These are phyloP conservation scores for Kodamaea anthophila DNA, from an alignment of 1,139 yeast species.

Conservation along the genomic window DNA sequence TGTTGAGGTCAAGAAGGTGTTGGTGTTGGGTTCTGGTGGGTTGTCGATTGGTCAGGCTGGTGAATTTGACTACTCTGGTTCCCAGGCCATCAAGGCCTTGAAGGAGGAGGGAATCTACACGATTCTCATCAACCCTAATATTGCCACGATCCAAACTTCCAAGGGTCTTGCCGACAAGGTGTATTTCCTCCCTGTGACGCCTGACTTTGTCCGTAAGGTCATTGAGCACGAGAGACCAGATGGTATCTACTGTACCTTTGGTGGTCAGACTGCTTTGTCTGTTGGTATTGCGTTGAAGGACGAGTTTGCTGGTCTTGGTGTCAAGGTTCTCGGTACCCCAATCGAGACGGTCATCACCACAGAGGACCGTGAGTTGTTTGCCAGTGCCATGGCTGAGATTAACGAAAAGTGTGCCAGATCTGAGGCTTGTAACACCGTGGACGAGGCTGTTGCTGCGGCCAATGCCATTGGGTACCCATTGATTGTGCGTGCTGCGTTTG, in stretches of 20 bases:
- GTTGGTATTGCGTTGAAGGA: conserved; percentile 96
- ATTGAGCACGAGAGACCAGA: conserved; percentile 94
- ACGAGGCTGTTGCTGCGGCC: conserved; percentile 83
- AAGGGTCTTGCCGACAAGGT: conserved; percentile 97
- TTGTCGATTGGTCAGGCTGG: conserved; percentile 99
- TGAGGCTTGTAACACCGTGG: conserved; percentile 71
- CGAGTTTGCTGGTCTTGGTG: conserved; percentile 88
- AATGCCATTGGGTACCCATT: conserved; percentile 89
- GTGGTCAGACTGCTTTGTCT: conserved; percentile 96
- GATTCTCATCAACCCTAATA: conserved; percentile 91
- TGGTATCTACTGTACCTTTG: conserved; percentile 94
- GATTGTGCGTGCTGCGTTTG: conserved; percentile 95
- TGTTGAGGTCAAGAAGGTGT: conserved; percentile 84
- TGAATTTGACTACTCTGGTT: conserved; percentile 97
- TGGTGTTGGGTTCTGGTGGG: conserved; percentile 98
- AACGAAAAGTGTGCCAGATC: conserved; percentile 93
- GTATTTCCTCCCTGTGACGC: conserved; percentile 91
- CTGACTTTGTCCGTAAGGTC: conserved; percentile 94
- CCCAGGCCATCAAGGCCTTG: conserved; percentile 90
- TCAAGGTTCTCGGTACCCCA: conserved; percentile 92
- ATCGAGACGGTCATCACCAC: conserved; percentile 94
- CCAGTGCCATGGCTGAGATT: conserved; percentile 91
- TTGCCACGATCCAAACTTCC: conserved; percentile 98
- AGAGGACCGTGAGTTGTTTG: conserved; percentile 94
- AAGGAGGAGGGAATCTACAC: conserved; percentile 97